Conservation (phyloP, 2,329 filamentous ascomycete genomes). For the Rachicladosporium sp. region DNA sequence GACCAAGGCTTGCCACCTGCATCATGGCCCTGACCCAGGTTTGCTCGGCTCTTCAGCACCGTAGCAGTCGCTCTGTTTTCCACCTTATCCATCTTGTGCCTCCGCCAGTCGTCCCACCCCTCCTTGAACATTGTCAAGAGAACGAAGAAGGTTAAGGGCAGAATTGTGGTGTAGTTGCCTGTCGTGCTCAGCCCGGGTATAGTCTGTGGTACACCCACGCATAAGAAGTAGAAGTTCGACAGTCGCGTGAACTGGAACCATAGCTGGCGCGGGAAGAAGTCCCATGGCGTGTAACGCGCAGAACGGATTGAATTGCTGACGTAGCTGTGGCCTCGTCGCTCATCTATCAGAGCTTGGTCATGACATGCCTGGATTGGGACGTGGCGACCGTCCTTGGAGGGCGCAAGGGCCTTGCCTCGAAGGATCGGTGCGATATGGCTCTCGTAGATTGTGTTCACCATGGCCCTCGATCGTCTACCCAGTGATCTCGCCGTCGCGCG, state of each 20-base stretch:
- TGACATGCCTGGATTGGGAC: slow-evolving; percentile 54
- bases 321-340: slow-evolving; percentile 63
- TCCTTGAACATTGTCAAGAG: slow-evolving; percentile 81
- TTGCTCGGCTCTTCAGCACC: background rate
- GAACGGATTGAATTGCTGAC: slow-evolving; percentile 76
- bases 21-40: too few species aligned
- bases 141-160: slow-evolving; percentile 71
- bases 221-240: slow-evolving; percentile 88
- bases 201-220: slow-evolving; percentile 78
- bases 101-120: slow-evolving; percentile 75
- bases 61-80: slow-evolving; percentile 47
- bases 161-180: slow-evolving; percentile 75
- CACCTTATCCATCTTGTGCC: slow-evolving; percentile 71
- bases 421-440: slow-evolving; percentile 30
- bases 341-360: slow-evolving; percentile 53
- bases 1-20: too few species aligned
- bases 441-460: too few species aligned
- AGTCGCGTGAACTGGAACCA: slow-evolving; percentile 88
- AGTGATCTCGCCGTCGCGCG: too few species aligned
- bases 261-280: slow-evolving; percentile 78
- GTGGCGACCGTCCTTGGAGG: slow-evolving; percentile 72
- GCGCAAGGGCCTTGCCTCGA: slow-evolving; percentile 59
- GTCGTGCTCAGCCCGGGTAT: slow-evolving; percentile 84
- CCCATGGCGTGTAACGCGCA: slow-evolving; percentile 76
- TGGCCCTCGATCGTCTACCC: too few species aligned